A percentile compares a stretch with the other conserved stretches of the same genome.
phyloP scores from a whole-genome alignment of 306 rosid genomes.

The Mimosa pudica region DNA sequence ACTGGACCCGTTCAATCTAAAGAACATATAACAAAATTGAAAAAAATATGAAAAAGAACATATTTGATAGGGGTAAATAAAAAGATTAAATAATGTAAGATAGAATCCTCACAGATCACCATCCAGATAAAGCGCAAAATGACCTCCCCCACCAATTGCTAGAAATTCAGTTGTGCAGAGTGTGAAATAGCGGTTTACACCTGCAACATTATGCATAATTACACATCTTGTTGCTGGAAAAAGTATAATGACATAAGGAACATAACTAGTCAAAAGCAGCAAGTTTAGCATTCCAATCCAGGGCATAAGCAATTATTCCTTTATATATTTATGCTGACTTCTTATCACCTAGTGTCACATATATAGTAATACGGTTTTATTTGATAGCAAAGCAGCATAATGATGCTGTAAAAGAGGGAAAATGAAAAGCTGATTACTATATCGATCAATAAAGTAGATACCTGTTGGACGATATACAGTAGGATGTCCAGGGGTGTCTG shows the following conservation, averaged over 20 bases:
- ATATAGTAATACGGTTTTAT: background rate
- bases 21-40: background rate
- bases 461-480: slow-evolving; percentile 85
- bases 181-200: slow-evolving; percentile 84
- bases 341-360: no score
- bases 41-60: background rate
- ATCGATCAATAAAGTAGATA: slow-evolving; percentile 24
- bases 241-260: no score
- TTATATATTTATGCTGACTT: no score
- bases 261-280: slow-evolving; percentile 11
- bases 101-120: slow-evolving; percentile 74
- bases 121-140: slow-evolving; percentile 87
- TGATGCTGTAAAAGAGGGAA: slow-evolving; percentile 18
- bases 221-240: background rate
- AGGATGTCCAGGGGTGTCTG: slow-evolving; percentile 66
- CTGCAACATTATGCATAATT: slow-evolving; percentile 49
- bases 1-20: slow-evolving; percentile 88
- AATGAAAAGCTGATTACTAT: background rate
- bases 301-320: background rate
- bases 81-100: background rate
- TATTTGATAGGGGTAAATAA: background rate
- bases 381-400: slow-evolving; percentile 15
- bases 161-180: slow-evolving; percentile 70
- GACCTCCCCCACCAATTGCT: slow-evolving; percentile 91
- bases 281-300: slow-evolving; percentile 6